phyloP scores from a whole-genome alignment of 2,329 filamentous ascomycete species.

The Penicillium paneum region DNA sequence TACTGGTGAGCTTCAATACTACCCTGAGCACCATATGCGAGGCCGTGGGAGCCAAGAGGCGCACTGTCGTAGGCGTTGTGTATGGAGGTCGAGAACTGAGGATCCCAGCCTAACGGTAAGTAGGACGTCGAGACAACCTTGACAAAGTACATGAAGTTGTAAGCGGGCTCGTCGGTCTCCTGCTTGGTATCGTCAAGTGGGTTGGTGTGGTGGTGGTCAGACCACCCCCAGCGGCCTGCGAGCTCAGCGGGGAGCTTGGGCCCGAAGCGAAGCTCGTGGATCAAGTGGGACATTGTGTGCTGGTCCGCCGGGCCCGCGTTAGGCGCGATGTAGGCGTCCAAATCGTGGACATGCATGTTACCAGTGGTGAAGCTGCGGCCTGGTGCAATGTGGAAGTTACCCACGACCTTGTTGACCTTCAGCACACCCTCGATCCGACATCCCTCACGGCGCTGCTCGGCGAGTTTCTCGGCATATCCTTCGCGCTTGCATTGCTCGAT shows the following conservation, averaged over 20 bases:
- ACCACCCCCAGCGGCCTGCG: constrained; percentile 65
- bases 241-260: constrained; percentile 79
- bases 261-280: constrained; percentile 89
- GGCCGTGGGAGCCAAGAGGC: constrained; percentile 67
- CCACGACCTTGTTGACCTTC: constrained; percentile 96
- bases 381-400: constrained; percentile 97
- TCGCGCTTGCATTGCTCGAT: constrained; percentile 95
- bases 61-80: constrained; percentile 50
- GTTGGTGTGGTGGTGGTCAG: constrained; percentile 80
- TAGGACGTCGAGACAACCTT: constrained; percentile 98
- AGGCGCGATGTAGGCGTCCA: constrained; percentile 88
- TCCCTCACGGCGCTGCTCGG: constrained; percentile 83
- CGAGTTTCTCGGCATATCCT: constrained; percentile 85
- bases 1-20: constrained; percentile 98
- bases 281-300: constrained; percentile 84
- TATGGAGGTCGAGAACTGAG: constrained; percentile 46
- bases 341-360: constrained; percentile 95
- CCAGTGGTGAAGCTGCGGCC: constrained; percentile 94
- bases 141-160: constrained; percentile 98
- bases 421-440: constrained; percentile 90
- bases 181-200: constrained; percentile 81
- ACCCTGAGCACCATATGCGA: constrained; percentile 63
- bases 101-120: constrained; percentile 84
- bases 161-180: constrained; percentile 74
- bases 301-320: constrained; percentile 56